phyloP scores from a whole-genome alignment of 768 basidiomycete genomes.

The Pilatotrama ljubarskyi region DNA sequence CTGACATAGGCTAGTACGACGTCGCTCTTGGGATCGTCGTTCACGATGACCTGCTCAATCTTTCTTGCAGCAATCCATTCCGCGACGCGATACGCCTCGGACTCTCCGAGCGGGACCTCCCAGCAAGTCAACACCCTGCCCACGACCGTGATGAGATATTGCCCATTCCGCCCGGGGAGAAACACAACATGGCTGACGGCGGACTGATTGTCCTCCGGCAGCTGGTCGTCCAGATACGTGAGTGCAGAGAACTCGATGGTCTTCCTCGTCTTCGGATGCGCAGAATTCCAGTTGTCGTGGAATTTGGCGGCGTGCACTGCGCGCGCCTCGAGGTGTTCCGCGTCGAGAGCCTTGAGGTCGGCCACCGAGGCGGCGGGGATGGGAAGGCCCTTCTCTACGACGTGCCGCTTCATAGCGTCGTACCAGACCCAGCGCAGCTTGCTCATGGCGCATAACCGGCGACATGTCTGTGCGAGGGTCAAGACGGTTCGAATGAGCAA shows the following conservation, averaged over 20 bases:
- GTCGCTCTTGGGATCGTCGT: slow-evolving; percentile 30
- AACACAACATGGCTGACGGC: slow-evolving; percentile 33
- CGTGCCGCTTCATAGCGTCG: slow-evolving; percentile 35
- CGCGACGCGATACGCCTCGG: slow-evolving; percentile 34
- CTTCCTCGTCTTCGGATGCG: slow-evolving; percentile 24
- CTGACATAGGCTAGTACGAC: slow-evolving; percentile 28
- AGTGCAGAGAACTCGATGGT: slow-evolving; percentile 29
- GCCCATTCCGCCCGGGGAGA: slow-evolving; percentile 32
- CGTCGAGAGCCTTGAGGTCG: slow-evolving; percentile 32
- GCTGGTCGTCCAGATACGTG: slow-evolving; percentile 14
- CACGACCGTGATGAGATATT: slow-evolving; percentile 33
- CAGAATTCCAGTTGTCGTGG: slow-evolving; percentile 38
- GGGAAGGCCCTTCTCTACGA: slow-evolving; percentile 35
- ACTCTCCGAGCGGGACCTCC: slow-evolving; percentile 37
- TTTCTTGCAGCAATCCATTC: slow-evolving; percentile 24
- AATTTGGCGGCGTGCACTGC: slow-evolving; percentile 36
- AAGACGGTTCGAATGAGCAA: neutral
- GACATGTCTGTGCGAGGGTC: slow-evolving; percentile 29
- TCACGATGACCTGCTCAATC: slow-evolving; percentile 32
- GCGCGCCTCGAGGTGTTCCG: slow-evolving; percentile 36
- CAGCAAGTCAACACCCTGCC: slow-evolving; percentile 33
- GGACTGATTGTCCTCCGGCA: slow-evolving; percentile 14
- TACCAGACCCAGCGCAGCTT: slow-evolving; percentile 41
- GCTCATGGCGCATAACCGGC: slow-evolving; percentile 31
- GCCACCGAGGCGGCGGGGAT: slow-evolving; percentile 30